Conservation (phyloP, 2,329 filamentous ascomycete species). For the Malbranchea zuffiana region DNA sequence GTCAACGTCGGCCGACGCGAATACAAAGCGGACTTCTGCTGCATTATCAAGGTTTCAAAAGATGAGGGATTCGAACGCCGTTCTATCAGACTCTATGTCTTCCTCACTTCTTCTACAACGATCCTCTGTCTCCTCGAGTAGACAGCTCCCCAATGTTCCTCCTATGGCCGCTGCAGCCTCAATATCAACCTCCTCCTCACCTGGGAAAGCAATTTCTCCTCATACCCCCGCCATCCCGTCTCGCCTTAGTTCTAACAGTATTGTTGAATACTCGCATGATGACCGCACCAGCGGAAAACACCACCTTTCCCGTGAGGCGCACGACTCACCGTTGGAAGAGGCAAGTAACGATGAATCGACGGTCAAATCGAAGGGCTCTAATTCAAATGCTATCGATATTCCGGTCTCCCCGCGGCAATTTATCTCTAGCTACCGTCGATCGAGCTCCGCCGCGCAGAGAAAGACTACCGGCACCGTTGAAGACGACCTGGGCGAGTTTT, state of each 20-base stretch:
- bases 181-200: conserved; percentile 72
- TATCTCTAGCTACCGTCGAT: conserved; percentile 32
- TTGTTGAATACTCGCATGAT: conserved; percentile 53
- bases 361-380: conserved; percentile 24
- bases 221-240: conserved; percentile 91
- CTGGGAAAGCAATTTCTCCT: conserved; percentile 78
- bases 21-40: conserved; percentile 63
- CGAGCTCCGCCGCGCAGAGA: conserved; percentile 35
- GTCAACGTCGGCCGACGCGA: conserved; percentile 48
- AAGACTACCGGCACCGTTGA: conserved; percentile 23
- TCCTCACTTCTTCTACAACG: conserved; percentile 77
- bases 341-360: conserved; percentile 27
- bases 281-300: conserved; percentile 26
- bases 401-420: conserved; percentile 38
- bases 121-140: conserved; percentile 66
- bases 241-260: conserved; percentile 81
- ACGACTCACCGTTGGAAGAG: conserved; percentile 27
- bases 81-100: conserved; percentile 83
- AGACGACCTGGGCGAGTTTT: conserved; percentile 36
- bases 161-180: conserved; percentile 49
- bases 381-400: conserved; percentile 38
- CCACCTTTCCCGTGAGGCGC: conserved; percentile 22
- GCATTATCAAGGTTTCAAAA: conserved; percentile 75
- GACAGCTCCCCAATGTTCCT: conserved; percentile 57
- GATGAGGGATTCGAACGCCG: conserved; percentile 82